phyloP scores from a whole-genome alignment of 768 basidiomycete genomes.

The Suillus hirtellus region DNA sequence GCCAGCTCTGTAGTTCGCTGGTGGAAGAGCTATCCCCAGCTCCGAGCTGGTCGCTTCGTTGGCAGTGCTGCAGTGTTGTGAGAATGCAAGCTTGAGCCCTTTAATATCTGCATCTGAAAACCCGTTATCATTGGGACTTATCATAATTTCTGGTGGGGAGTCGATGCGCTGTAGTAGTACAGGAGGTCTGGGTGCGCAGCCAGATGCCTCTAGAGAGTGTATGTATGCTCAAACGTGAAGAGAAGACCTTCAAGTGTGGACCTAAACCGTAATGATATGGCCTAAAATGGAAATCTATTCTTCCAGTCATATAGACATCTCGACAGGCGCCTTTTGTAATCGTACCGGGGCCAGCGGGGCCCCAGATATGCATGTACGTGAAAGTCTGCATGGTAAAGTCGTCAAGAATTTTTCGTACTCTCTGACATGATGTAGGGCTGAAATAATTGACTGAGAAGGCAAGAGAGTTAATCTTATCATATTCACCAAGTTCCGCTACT shows the following conservation, averaged over 20 bases:
- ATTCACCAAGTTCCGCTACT: neutral
- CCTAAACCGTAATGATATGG: neutral
- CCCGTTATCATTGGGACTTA: slow-evolving; percentile 29
- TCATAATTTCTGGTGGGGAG: slow-evolving; percentile 21
- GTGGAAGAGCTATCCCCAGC: slow-evolving; percentile 1
- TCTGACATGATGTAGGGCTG: neutral
- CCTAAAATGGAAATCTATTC: neutral
- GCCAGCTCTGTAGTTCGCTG: neutral
- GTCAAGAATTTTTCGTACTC: no score
- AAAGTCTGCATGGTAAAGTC: neutral
- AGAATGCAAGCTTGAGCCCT: slow-evolving; percentile 5
- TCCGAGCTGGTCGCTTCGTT: slow-evolving; percentile 1
- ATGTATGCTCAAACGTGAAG: neutral
- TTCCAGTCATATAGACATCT: neutral
- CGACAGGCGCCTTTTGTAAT: neutral
- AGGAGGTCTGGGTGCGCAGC: neutral
- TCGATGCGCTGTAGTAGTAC: neutral
- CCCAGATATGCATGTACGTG: neutral
- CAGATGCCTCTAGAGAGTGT: neutral
- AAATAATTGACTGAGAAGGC: neutral
- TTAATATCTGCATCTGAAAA: slow-evolving; percentile 32
- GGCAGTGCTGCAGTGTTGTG: neutral
- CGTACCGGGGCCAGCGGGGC: neutral
- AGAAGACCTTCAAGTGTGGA: neutral
- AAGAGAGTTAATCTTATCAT: neutral